Evolutionary conservation across 192 early-diverging fungal genomes (phyloP), one percentile per base, ranked within the genome.

Genomic region (Physocladia obscura): DNA sequence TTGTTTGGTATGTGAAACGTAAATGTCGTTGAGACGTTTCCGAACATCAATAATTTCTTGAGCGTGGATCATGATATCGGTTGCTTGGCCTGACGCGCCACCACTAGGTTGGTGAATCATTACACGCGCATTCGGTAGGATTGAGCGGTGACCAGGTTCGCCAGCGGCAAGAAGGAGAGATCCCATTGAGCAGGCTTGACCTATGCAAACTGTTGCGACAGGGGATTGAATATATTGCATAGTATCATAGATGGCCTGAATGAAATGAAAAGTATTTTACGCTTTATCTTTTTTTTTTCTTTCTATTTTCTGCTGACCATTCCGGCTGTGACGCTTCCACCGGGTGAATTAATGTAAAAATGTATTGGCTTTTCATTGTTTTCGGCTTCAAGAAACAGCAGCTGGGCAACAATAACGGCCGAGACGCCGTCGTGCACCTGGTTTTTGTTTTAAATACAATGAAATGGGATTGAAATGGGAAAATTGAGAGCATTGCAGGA

Each of bases 41-140:
- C 94, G 79, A 0, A 93, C 89, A 47, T 91, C 85, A 32, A 99
- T 77, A 37, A 99, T 99, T 79, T 99, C 95, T 4, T 92, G 78
- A 0, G 95, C 95, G 69, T 99, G 97, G 55, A 97, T 99, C 4
- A 93, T 95, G 73, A 99, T 97, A 69, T 99, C 97, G 29, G 89
- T 90, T 0, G 97, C 95, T 77, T 97, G 97, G 27, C 94, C 95
- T 38, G 87, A 80, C 6, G 97, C 94, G 6, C 95, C 95, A 24
- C 97, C 97, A 34, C 89, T 93, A 26, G 97, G 97, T 77, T 99
- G 97, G 74, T 99, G 97, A 49, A 99, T 90, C 97, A 97, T 99
- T 26, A 99, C 89, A 1, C 89, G 84, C 4, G 94, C 89, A 74
- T 99, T 91, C 8, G 95, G 95, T 19, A 99, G 76, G 24, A 93